Conservation (phyloP, 371 early-diverging fungal genomes). For the Circinella umbellata region DNA sequence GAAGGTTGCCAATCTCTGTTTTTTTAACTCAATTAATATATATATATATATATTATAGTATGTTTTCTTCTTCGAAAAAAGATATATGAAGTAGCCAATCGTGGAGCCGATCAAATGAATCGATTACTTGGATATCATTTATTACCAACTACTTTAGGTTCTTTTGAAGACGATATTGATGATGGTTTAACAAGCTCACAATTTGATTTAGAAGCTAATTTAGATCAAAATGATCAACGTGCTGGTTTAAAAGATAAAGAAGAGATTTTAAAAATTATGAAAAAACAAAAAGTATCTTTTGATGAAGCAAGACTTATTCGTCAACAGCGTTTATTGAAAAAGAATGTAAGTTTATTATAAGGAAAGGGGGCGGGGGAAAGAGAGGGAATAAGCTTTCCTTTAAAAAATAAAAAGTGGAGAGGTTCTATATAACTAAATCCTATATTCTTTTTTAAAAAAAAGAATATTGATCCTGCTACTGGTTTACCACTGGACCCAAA, state of each 20-base stretch:
- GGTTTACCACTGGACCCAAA: constrained; percentile 83
- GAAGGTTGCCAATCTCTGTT: no score
- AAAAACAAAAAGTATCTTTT: constrained; percentile 70
- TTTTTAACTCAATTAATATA: no score
- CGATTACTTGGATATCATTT: constrained; percentile 51
- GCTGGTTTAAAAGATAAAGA: constrained; percentile 80
- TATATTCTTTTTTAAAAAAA: constrained; percentile 4
- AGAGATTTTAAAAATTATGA: constrained; percentile 78
- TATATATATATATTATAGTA: constrained; percentile 18
- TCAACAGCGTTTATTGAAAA: constrained; percentile 71
- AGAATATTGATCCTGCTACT: constrained; percentile 80
- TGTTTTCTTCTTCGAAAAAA: constrained; percentile 37
- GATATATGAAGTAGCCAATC: constrained; percentile 27
- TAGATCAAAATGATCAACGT: constrained; percentile 68
- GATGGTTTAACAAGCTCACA: constrained; percentile 75
- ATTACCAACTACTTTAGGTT: constrained; percentile 48
- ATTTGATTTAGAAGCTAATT: constrained; percentile 72
- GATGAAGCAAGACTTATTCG: constrained; percentile 83
- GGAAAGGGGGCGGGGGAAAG: no score
- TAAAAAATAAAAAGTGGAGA: no score
- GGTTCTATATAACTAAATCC: no score
- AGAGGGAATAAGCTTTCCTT: no score
- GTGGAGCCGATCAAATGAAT: constrained; percentile 45
- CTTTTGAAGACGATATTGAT: constrained; percentile 67
- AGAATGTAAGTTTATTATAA: constrained; percentile 51